Evolutionary conservation across 441 rosid species (phyloP), one percentile per base, ranked within the genome.

Genomic region (Theobroma grandiflorum): DNA sequence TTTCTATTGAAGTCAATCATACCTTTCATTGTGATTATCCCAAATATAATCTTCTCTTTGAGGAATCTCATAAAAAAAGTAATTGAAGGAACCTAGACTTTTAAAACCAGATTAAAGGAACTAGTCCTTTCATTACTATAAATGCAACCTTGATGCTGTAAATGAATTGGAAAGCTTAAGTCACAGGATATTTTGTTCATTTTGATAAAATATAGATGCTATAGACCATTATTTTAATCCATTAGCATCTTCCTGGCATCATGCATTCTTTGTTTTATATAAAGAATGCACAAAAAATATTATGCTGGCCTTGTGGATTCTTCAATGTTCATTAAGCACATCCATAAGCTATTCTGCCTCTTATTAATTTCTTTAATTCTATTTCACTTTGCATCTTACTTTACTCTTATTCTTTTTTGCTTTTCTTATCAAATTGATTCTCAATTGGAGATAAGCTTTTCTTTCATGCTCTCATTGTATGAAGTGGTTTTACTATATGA

Each of bases 361-460:
- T 57, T 74, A 69, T 72, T 55, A 20, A 43, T 43, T 72, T 77
- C 42, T 18, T 16, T 77, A 67, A 40, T 75, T 82, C 47, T 26
- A 26, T 68, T 59, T 70, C 52, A 77, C 79, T 76, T 73, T 64
- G 87, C 83, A 87, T 86, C 83, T 81, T 15, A 38, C 81, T 74
- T 77, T 83, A 52, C 59, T 75, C 42, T 72, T 74, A 78, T 82
- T 81, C 70, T 71, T 31, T 69, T 73, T 15, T 62, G 61, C 78
- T 78, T 85, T 81, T 57, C 66, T 43, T 78, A 63, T 77, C 50
- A 70, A 59, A 79, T 26, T 83, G 62, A 79, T 65, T 71, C 72
- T 72, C 76, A 49, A 22, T 26, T 2, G 47, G 52, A 38, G 78
- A 31, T 58, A 75, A 65, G 35, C 42, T 63, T 20, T 74, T 38